Evolutionary conservation across 108 stramenopile genomes (phyloP).

Genomic region (Nitzschia sp.): DNA sequence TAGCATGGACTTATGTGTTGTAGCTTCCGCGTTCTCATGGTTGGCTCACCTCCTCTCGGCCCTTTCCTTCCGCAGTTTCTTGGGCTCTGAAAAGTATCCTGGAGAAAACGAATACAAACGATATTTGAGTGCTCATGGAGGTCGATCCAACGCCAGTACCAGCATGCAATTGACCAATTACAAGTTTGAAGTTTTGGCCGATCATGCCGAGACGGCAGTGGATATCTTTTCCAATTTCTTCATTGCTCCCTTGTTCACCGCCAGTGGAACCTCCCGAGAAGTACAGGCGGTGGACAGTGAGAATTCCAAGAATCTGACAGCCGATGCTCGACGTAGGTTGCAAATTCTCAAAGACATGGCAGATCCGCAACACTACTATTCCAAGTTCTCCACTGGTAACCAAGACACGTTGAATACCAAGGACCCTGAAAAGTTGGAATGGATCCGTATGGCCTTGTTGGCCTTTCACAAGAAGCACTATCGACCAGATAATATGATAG

Average conservation of each 20-base stretch:
- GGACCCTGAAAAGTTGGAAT: slow-evolving; percentile 46
- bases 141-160: slow-evolving; percentile 84
- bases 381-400: slow-evolving; percentile 87
- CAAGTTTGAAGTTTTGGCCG: slow-evolving; percentile 82
- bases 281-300: slow-evolving; percentile 87
- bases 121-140: slow-evolving; percentile 71
- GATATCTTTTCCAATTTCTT: slow-evolving; percentile 87
- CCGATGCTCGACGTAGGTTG: slow-evolving; percentile 71
- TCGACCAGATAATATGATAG: slow-evolving; percentile 73
- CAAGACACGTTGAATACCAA: slow-evolving; percentile 57
- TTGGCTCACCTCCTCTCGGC: not conserved
- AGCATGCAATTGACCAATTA: slow-evolving; percentile 78
- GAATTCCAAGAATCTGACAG: slow-evolving; percentile 84
- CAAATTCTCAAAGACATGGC: slow-evolving; percentile 79
- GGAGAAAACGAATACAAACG: slow-evolving; percentile 83
- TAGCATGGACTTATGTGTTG: too few relatives aligned
- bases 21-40: too few relatives aligned
- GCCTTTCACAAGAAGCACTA: slow-evolving; percentile 84
- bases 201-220: slow-evolving; percentile 66
- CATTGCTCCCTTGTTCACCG: slow-evolving; percentile 70
- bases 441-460: slow-evolving; percentile 65
- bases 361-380: slow-evolving; percentile 66
- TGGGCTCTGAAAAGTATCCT: slow-evolving; percentile 76
- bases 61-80: slow-evolving; percentile 54
- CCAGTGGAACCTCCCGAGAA: slow-evolving; percentile 71